A percentile compares a stretch with the other conserved stretches of the same genome.
phyloP scores from a whole-genome alignment of 352 stramenopile genomes.

The Phytophthora podocarpi region DNA sequence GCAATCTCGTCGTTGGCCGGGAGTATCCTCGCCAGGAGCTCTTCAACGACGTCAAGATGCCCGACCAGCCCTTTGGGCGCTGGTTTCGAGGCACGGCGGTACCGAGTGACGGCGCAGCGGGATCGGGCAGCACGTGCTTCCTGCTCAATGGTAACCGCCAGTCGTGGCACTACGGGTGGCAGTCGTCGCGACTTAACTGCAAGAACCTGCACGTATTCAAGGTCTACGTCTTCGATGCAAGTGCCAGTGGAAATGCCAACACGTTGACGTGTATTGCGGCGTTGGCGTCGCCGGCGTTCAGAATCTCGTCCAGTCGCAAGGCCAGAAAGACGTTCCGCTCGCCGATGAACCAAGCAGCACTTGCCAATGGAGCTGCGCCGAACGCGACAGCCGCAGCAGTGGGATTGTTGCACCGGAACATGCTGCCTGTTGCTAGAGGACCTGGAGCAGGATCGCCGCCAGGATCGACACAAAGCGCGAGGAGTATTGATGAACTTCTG shows the following conservation, averaged over 20 bases:
- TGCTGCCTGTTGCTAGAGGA: constrained; percentile 1
- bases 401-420: constrained; percentile 19
- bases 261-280: constrained; percentile 57
- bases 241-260: constrained; percentile 27
- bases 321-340: constrained; percentile 79
- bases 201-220: constrained; percentile 87
- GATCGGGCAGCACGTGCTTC: constrained; percentile 46
- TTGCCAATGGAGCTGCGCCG: constrained; percentile 20
- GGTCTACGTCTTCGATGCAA: constrained; percentile 66
- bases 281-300: constrained; percentile 68
- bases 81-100: constrained; percentile 71
- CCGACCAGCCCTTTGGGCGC: constrained; percentile 74
- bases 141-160: constrained; percentile 85
- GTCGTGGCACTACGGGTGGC: constrained; percentile 89
- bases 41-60: constrained; percentile 77
- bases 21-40: constrained; percentile 66
- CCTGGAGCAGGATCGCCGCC: constrained; percentile 4
- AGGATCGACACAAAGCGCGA: constrained; percentile 26
- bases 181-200: constrained; percentile 84
- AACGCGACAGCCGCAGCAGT: constrained; percentile 13
- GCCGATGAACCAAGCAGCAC: constrained; percentile 33
- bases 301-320: constrained; percentile 85
- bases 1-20: constrained; percentile 40
- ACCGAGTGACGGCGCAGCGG: constrained; percentile 14
- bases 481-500: constrained; percentile 55